Evolutionary conservation across 2,329 filamentous ascomycete genomes (phyloP), one percentile per base, ranked within the genome.

Genomic region (Botrytis byssoidea): DNA sequence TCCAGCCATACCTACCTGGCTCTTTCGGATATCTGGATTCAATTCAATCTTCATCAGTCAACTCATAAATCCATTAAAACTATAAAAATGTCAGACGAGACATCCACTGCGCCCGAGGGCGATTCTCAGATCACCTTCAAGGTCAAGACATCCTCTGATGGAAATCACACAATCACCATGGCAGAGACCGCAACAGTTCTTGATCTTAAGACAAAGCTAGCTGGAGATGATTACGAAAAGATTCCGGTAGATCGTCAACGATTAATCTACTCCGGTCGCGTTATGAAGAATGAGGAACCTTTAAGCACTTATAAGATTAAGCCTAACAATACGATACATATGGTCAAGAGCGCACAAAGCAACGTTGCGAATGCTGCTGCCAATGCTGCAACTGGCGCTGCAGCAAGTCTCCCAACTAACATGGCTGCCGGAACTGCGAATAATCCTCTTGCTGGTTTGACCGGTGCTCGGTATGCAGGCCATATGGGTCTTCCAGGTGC

Each of bases 341-440:
- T 99, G 79, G 96, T 99, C 80, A 98, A 97, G 86, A 97, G 94
- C 81, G 95, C 96, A 63, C 93, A 93, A 75, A 98, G 95, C 87
- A 82, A 81, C 75, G 76, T 76, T 25, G 73, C 76, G n/a, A 87
- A 87, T 75, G 86, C 87, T 73, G 87, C 86, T 64, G 81, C 85
- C 6, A 81, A 83, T 32, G 77, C 84, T 16, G 80, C 85, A 63
- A 81, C 85, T 25, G 44, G 70, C 16, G 81, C 84, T 37, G 85
- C 89, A 1, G 86, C 89, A 61, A 89, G 91, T 78, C 86, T 93
- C 9, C 91, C 91, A 8, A 87, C 87, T 71, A 95, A 94, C 83
- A 93, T 97, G 86, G 92, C 93, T 29, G 91, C 93, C 46, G 93
- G 93, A 64, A 88, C 92, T 29, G 93, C 93, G 37, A 96, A 96